These are phyloP conservation scores for Cymbopogon flexuosus DNA, from an alignment of 202 grass and related monocot species.

Conservation along the genomic window DNA sequence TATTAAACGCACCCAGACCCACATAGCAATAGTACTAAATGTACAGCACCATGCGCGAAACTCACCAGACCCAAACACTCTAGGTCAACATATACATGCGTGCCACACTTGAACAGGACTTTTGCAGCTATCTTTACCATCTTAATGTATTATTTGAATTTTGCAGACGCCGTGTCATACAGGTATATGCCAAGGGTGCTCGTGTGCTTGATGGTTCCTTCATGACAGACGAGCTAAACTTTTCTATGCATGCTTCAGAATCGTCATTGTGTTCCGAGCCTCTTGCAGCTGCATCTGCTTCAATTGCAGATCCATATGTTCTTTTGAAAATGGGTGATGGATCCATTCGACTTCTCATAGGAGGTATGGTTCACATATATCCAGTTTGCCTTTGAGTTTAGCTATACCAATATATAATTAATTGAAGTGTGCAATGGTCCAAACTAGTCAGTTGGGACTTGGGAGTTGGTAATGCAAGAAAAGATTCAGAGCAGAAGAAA, in stretches of 20 bases:
- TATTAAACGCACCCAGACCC: neutral
- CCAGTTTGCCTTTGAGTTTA: too few species aligned
- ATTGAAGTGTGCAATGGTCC: neutral
- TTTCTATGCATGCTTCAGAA: conserved; percentile 59
- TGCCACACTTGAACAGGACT: neutral
- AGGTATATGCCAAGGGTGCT: conserved; percentile 79
- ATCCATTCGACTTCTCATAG: conserved; percentile 82
- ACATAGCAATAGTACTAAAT: neutral
- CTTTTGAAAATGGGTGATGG: conserved; percentile 92
- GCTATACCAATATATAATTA: neutral
- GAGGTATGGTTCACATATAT: conserved; percentile 41
- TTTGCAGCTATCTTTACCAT: neutral
- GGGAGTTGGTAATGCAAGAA: neutral
- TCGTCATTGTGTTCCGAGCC: conserved; percentile 60
- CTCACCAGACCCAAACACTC: neutral
- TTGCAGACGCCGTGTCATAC: conserved; percentile 75
- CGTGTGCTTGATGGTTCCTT: conserved; percentile 98
- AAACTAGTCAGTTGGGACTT: neutral
- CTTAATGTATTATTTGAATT: conserved; percentile 33
- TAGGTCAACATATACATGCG: neutral
- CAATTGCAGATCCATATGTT: conserved; percentile 88
- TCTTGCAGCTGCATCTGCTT: conserved; percentile 60
- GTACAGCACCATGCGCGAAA: neutral
- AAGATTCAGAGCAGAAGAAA: neutral
- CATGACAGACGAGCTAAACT: conserved; percentile 95